Percentiles rank a stretch among this genome's conserved stretches.
phyloP scores from a whole-genome alignment of 2,329 filamentous ascomycete genomes.

The Fusarium sp. region DNA sequence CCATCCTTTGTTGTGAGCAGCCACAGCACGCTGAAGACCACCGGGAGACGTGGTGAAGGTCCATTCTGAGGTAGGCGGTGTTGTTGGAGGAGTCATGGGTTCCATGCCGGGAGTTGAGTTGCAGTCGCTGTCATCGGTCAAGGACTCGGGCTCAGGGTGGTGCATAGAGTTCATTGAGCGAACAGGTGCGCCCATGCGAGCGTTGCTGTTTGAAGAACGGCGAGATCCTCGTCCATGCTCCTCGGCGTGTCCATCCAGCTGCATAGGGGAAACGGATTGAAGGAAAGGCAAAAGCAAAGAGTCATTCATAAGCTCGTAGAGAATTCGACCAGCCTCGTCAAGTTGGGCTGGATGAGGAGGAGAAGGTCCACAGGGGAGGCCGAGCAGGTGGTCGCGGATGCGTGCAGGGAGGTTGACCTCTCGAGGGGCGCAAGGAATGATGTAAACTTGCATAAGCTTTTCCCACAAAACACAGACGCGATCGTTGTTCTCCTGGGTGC shows the following conservation, averaged over 20 bases:
- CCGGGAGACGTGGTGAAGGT: constrained; percentile 62
- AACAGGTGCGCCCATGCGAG: constrained; percentile 49
- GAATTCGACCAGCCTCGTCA: constrained; percentile 84
- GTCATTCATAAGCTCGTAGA: constrained; percentile 97
- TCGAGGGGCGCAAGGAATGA: constrained; percentile 82
- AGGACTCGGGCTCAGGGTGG: constrained; percentile 59
- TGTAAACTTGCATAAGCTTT: constrained; percentile 89
- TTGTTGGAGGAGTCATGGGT: constrained; percentile 79
- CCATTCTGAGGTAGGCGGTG: constrained; percentile 72
- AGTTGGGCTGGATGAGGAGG: constrained; percentile 81
- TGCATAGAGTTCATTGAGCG: constrained; percentile 58
- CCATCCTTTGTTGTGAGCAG: constrained; percentile 68
- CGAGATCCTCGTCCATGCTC: constrained; percentile 58
- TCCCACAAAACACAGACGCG: constrained; percentile 87
- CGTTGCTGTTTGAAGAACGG: constrained; percentile 49
- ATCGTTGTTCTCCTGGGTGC: constrained; percentile 60
- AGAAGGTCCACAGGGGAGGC: constrained; percentile 61
- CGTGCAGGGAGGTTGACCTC: constrained; percentile 91
- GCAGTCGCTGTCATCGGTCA: constrained; percentile 74
- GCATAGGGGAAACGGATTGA: constrained; percentile 66
- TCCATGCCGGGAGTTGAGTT: constrained; percentile 66
- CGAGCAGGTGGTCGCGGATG: constrained; percentile 83
- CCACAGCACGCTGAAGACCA: constrained; percentile 65
- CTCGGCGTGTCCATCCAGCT: constrained; percentile 51
- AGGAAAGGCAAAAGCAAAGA: constrained; percentile 93